These are phyloP conservation scores for Mitragyna speciosa DNA, from an alignment of 257 asterid genomes.

Conservation along the genomic window DNA sequence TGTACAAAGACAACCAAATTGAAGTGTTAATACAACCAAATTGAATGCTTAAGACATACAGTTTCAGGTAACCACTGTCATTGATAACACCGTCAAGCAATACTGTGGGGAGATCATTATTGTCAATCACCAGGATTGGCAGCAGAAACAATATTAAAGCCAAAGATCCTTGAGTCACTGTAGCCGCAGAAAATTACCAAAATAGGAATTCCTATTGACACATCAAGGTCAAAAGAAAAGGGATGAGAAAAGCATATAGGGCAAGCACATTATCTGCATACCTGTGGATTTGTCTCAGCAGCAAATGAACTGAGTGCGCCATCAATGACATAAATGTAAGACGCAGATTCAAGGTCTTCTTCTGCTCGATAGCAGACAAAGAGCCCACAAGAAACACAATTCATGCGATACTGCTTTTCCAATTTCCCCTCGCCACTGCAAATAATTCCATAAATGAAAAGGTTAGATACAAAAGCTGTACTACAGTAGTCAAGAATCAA, in stretches of 20 bases:
- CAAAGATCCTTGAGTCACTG: slow-evolving; percentile 2
- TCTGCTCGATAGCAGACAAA: slow-evolving; percentile 95
- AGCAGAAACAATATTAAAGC: background rate
- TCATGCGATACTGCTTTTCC: slow-evolving; percentile 93
- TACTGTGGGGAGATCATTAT: background rate
- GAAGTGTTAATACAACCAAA: slow-evolving; percentile 18
- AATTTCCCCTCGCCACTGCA: slow-evolving; percentile 91
- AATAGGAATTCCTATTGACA: background rate
- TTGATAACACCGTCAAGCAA: background rate
- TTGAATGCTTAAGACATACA: slow-evolving; percentile 3
- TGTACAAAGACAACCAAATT: too few relatives aligned
- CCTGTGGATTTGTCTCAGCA: slow-evolving; percentile 99
- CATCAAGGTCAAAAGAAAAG: background rate
- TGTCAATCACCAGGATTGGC: background rate
- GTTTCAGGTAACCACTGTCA: background rate
- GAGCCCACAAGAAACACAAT: slow-evolving; percentile 88
- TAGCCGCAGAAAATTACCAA: slow-evolving; percentile 6
- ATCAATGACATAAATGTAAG: slow-evolving; percentile 82
- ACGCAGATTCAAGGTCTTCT: slow-evolving; percentile 78
- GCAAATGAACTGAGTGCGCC: slow-evolving; percentile 96
- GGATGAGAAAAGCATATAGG: background rate
- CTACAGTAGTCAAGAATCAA: background rate
- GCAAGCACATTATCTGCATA: slow-evolving; percentile 19
- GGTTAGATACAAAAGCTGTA: background rate
- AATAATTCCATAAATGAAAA: slow-evolving; percentile 2